These are phyloP conservation scores for Aspergillus candidus DNA, from an alignment of 2,329 filamentous ascomycete species.

Conservation along the genomic window DNA sequence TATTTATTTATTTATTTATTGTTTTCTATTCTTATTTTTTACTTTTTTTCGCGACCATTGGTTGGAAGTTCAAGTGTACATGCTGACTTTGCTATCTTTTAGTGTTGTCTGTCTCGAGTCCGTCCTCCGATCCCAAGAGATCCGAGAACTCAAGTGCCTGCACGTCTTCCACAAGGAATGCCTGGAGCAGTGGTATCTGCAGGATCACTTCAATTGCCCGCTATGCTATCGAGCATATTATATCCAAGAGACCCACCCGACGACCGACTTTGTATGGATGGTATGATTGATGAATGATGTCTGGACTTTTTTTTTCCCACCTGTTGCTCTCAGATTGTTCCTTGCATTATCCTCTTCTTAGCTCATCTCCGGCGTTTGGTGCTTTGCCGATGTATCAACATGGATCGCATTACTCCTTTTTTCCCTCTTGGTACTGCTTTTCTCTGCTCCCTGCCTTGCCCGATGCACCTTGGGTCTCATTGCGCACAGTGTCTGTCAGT, in stretches of 20 bases:
- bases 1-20: too few species aligned
- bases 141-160: slow-evolving; percentile 33
- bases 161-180: slow-evolving; percentile 38
- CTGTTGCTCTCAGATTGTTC: neutral
- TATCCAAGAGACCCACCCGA: slow-evolving; percentile 23
- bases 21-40: too few species aligned
- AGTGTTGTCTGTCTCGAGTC: slow-evolving; percentile 36
- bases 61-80: neutral
- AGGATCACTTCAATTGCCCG: slow-evolving; percentile 35
- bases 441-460: neutral
- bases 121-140: slow-evolving; percentile 30
- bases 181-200: slow-evolving; percentile 36
- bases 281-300: slow-evolving; percentile 17
- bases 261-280: slow-evolving; percentile 34
- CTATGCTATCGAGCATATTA: slow-evolving; percentile 34
- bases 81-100: slow-evolving; percentile 2
- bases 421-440: neutral
- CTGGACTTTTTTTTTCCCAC: neutral
- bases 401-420: neutral
- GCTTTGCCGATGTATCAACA: neutral
- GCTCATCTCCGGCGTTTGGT: neutral
- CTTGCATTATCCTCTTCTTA: neutral
- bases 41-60: too few species aligned
- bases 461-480: neutral
- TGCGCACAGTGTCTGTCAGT: neutral